phyloP scores from a whole-genome alignment of 768 basidiomycete species.

The Boletus eberwhitei region DNA sequence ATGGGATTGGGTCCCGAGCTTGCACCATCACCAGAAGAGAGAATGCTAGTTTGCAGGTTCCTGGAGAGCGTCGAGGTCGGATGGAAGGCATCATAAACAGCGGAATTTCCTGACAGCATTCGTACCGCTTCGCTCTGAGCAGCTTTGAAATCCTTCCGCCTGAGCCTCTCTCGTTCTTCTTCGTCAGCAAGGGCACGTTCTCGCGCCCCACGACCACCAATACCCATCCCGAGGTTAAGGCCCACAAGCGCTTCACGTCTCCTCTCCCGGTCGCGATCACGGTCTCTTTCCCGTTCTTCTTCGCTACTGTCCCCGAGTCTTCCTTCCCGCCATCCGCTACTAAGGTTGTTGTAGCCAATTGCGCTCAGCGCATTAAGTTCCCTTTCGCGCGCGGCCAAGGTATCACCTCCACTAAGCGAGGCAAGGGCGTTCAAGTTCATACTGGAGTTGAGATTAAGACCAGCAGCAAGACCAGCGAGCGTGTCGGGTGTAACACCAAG shows the following conservation, averaged over 20 bases:
- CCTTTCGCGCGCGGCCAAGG: slow-evolving; percentile 43
- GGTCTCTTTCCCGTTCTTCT: slow-evolving; percentile 44
- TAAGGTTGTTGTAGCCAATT: slow-evolving; percentile 40
- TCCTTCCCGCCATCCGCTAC: slow-evolving; percentile 36
- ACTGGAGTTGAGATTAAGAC: slow-evolving; percentile 29
- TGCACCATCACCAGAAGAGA: slow-evolving; percentile 23
- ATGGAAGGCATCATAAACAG: slow-evolving; percentile 78
- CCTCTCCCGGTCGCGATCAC: slow-evolving; percentile 41
- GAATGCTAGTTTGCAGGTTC: slow-evolving; percentile 22
- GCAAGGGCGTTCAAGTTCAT: slow-evolving; percentile 27
- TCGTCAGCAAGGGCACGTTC: slow-evolving; percentile 64
- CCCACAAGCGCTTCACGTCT: slow-evolving; percentile 44
- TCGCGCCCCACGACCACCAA: slow-evolving; percentile 48
- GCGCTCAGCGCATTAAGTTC: slow-evolving; percentile 46
- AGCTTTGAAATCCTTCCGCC: slow-evolving; percentile 52
- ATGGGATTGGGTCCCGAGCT: slow-evolving; percentile 17
- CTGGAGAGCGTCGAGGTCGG: slow-evolving; percentile 42
- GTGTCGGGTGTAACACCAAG: slow-evolving; percentile 29
- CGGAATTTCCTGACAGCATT: slow-evolving; percentile 39
- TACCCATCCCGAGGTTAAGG: slow-evolving; percentile 30
- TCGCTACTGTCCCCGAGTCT: slow-evolving; percentile 31
- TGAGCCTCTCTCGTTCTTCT: slow-evolving; percentile 47
- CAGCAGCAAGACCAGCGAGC: slow-evolving; percentile 27
- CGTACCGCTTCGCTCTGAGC: slow-evolving; percentile 36
- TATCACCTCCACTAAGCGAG: slow-evolving; percentile 21